Conservation (phyloP, 345 rosid genomes). For the Populus davidiana region DNA sequence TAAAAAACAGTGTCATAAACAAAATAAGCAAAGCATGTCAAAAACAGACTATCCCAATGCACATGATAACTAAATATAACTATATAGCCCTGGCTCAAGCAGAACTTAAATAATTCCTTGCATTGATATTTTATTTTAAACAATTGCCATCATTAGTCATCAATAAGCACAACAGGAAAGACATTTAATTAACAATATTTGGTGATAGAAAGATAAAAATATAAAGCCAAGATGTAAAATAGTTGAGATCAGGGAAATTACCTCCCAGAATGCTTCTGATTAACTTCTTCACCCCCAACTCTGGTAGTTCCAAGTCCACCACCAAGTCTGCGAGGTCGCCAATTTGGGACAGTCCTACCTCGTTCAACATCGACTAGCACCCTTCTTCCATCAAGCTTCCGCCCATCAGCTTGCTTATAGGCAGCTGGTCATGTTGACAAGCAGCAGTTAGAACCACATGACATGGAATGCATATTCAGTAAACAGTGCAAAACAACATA, state of each 20-base stretch:
- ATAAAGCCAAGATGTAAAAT: background rate
- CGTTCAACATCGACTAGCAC: constrained; percentile 99
- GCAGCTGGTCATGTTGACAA: constrained; percentile 55
- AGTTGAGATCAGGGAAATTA: constrained; percentile 14
- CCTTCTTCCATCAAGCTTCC: constrained; percentile 96
- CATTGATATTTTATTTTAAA: background rate
- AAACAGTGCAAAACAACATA: constrained; percentile 3
- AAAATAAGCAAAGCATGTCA: background rate
- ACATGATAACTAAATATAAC: background rate
- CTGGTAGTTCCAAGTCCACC: constrained; percentile 98
- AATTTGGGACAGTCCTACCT: constrained; percentile 98
- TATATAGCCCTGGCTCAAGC: background rate
- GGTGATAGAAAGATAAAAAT: background rate
- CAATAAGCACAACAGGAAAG: background rate
- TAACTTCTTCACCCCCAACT: constrained; percentile 79
- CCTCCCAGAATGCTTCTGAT: constrained; percentile 47
- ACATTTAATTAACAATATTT: background rate
- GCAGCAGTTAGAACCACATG: constrained; percentile 7
- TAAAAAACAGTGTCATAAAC: background rate
- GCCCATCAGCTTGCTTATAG: constrained; percentile 98
- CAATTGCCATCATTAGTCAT: background rate
- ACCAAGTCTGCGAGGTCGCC: constrained; percentile 98
- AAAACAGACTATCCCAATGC: background rate
- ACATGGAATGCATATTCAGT: background rate
- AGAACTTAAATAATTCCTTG: background rate